Conservation (phyloP, 768 basidiomycete species). For the Jaapia argillacea region DNA sequence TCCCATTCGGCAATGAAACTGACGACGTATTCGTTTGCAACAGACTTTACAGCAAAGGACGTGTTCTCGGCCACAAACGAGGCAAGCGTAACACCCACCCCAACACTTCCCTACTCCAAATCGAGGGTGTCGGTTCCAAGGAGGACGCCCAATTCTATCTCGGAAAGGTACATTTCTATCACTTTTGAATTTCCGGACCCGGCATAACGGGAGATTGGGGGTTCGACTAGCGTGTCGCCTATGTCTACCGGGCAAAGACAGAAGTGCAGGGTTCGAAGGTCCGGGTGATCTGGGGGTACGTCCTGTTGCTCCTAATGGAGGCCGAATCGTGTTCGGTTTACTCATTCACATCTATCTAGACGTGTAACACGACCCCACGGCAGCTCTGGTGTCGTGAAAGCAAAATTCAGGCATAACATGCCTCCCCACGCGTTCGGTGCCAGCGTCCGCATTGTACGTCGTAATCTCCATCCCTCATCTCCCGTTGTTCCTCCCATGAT, state of each 20-base stretch:
- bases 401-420: constrained; percentile 93
- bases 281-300: constrained; percentile 97
- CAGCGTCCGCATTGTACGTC: constrained; percentile 77
- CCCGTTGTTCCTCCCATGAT: background rate
- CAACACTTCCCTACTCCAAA: constrained; percentile 93
- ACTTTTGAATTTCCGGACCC: background rate
- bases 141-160: constrained; percentile 97
- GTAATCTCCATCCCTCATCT: background rate
- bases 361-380: constrained; percentile 93
- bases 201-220: background rate
- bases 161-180: constrained; percentile 68
- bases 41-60: constrained; percentile 94
- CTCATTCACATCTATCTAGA: constrained; percentile 25
- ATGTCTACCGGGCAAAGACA: constrained; percentile 95
- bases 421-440: constrained; percentile 94
- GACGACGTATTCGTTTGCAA: too few relatives aligned
- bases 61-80: constrained; percentile 96
- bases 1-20: too few relatives aligned
- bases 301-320: constrained; percentile 6
- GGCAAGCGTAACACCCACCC: constrained; percentile 94
- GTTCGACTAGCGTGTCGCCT: constrained; percentile 74
- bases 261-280: constrained; percentile 92
- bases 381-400: constrained; percentile 90
- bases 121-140: constrained; percentile 91
- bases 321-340: constrained; percentile 1